Conservation (phyloP, 139 green algal genomes). For the Volvox reticuliferus region DNA sequence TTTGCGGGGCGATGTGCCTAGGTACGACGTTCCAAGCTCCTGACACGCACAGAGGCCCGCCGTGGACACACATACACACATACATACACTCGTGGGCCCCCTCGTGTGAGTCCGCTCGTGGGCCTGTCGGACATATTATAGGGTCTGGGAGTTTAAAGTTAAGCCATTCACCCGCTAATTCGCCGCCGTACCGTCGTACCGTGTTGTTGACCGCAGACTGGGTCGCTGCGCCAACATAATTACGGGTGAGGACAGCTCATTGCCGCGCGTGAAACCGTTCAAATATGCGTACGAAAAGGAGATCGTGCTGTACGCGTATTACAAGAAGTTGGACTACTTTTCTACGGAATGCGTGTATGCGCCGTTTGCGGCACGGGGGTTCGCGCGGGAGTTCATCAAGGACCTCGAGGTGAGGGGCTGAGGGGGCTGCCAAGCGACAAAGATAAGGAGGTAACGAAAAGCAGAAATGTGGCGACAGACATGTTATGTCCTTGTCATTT, state of each 20-base stretch:
- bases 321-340: slow-evolving; percentile 99
- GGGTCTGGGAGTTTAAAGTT: too few species aligned
- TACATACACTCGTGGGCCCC: too few species aligned
- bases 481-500: too few species aligned
- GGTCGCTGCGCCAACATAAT: slow-evolving; percentile 84
- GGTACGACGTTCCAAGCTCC: slow-evolving; percentile 51
- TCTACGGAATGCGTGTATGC: slow-evolving; percentile 97
- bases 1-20: slow-evolving; percentile 89
- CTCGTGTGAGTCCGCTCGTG: too few species aligned
- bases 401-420: slow-evolving; percentile 85
- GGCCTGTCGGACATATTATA: too few species aligned
- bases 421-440: too few species aligned
- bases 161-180: too few species aligned
- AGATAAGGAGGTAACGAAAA: too few species aligned
- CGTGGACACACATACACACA: too few species aligned
- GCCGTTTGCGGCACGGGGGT: slow-evolving; percentile 92
- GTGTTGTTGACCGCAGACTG: slow-evolving; percentile 68
- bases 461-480: too few species aligned
- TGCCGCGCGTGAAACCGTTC: slow-evolving; percentile 97
- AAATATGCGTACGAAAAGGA: slow-evolving; percentile 98
- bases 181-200: too few species aligned
- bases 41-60: too few species aligned
- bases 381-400: slow-evolving; percentile 96
- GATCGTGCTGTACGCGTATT: slow-evolving; percentile 99
- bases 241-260: slow-evolving; percentile 84